Conservation (phyloP, 2,329 filamentous ascomycete species). For the Sodiomyces alkalinus region DNA sequence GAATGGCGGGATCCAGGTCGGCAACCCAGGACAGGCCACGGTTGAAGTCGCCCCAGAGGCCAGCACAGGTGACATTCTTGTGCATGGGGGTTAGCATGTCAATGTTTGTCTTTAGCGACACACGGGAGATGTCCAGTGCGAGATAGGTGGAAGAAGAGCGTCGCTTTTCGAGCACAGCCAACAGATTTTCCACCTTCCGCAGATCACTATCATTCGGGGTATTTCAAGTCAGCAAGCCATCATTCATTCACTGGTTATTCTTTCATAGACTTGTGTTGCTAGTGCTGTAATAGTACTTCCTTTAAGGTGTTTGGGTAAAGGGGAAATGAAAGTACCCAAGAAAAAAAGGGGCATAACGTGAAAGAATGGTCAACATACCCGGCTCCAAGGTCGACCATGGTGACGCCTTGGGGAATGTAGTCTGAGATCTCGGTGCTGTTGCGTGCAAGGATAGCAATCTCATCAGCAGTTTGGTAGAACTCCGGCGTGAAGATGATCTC, state of each 20-base stretch:
- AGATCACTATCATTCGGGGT: slow-evolving; percentile 17
- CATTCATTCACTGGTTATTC: neutral
- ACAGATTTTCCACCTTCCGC: slow-evolving; percentile 22
- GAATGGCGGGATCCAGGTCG: neutral
- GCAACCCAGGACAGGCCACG: slow-evolving; percentile 18
- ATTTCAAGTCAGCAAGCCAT: neutral
- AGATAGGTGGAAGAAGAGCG: slow-evolving; percentile 18
- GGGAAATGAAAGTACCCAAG: slow-evolving; percentile 9
- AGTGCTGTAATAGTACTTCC: no score
- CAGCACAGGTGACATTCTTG: slow-evolving; percentile 17
- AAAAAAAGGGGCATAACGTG: neutral
- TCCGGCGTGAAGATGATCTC: slow-evolving; percentile 22
- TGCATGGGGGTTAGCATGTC: slow-evolving; percentile 16
- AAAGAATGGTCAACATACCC: slow-evolving; percentile 17
- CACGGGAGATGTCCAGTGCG: slow-evolving; percentile 23
- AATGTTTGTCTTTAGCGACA: slow-evolving; percentile 19
- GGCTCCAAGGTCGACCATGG: slow-evolving; percentile 24
- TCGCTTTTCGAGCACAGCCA: slow-evolving; percentile 18
- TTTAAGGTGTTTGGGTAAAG: no score
- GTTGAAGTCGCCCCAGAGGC: slow-evolving; percentile 24
- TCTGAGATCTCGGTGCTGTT: slow-evolving; percentile 20
- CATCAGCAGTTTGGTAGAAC: slow-evolving; percentile 26
- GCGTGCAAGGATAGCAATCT: slow-evolving; percentile 19
- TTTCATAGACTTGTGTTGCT: no score
- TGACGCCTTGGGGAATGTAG: slow-evolving; percentile 13